Percentiles rank a stretch among this genome's conserved stretches.
These are phyloP conservation scores for Acanthamoeba culbertsoni DNA, from an alignment of 208 protist species.

Conservation along the genomic window DNA sequence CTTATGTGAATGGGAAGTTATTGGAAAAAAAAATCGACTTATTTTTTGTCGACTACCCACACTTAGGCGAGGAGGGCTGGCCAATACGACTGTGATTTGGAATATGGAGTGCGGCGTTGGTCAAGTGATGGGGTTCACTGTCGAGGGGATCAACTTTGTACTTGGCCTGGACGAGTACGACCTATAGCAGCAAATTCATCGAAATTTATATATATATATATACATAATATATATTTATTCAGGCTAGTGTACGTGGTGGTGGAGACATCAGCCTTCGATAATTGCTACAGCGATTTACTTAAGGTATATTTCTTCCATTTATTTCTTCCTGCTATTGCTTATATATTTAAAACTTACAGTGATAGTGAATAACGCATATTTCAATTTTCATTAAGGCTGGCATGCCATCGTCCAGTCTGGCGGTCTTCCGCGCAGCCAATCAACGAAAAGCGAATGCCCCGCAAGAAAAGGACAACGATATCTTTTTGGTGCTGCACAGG, in stretches of 20 bases:
- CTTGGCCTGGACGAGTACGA: conserved; percentile 23
- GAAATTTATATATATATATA: neutral
- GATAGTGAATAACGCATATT: neutral
- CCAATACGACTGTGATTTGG: conserved; percentile 44
- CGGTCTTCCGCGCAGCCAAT: neutral
- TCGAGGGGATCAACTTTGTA: conserved; percentile 63
- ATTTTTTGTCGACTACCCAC: neutral
- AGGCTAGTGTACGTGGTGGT: neutral
- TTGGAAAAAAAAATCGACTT: neutral
- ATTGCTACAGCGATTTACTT: conserved; percentile 32
- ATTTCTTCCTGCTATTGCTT: neutral
- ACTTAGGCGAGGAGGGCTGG: neutral
- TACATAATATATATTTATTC: neutral
- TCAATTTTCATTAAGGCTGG: neutral
- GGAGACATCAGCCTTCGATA: neutral
- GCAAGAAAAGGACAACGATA: neutral
- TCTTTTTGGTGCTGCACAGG: neutral
- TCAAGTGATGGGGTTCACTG: conserved; percentile 69
- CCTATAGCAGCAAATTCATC: neutral
- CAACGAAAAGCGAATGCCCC: neutral
- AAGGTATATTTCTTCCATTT: conserved; percentile 1
- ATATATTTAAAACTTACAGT: neutral
- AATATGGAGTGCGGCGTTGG: conserved; percentile 66
- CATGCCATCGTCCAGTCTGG: neutral
- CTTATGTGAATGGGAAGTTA: neutral